Percentiles rank a stretch among this genome's conserved stretches.
phyloP scores from a whole-genome alignment of 75 land plant genomes.

The Larix kaempferi region DNA sequence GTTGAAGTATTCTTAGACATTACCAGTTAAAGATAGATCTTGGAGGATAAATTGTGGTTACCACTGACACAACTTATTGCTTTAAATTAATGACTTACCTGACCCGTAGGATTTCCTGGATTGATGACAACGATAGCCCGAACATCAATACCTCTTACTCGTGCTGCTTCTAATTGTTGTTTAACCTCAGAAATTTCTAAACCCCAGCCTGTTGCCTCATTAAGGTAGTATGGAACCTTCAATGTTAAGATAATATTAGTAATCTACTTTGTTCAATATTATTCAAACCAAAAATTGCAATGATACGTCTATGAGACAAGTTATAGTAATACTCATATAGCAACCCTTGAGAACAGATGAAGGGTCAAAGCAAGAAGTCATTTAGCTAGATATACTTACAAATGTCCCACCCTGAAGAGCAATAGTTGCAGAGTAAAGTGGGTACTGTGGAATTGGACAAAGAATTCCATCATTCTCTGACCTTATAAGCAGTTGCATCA shows the following conservation, averaged over 20 bases:
- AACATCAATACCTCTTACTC: conserved; percentile 73
- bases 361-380: too few species aligned
- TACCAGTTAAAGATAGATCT: background rate
- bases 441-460: conserved; percentile 99
- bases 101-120: conserved; percentile 99
- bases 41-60: background rate
- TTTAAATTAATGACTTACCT: conserved; percentile 42
- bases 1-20: background rate
- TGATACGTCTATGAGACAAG: background rate
- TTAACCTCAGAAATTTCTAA: conserved; percentile 79
- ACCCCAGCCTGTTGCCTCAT: conserved; percentile 96
- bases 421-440: conserved; percentile 97
- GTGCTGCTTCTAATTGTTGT: conserved; percentile 73
- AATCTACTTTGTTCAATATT: background rate
- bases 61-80: background rate
- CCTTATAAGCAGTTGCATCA: conserved; percentile 88
- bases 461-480: conserved; percentile 92
- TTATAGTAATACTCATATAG: conserved; percentile 17
- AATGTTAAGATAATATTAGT: background rate
- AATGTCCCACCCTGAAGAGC: conserved; percentile 93
- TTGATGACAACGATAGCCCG: conserved; percentile 96
- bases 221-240: conserved; percentile 96
- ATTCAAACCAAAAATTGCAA: background rate
- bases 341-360: too few species aligned
- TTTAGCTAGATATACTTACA: too few species aligned